A percentile compares a stretch with the other conserved stretches of the same genome.
Evolutionary conservation across 805 yeast genomes (phyloP).

Genomic region (Henningerozyma blattae): DNA sequence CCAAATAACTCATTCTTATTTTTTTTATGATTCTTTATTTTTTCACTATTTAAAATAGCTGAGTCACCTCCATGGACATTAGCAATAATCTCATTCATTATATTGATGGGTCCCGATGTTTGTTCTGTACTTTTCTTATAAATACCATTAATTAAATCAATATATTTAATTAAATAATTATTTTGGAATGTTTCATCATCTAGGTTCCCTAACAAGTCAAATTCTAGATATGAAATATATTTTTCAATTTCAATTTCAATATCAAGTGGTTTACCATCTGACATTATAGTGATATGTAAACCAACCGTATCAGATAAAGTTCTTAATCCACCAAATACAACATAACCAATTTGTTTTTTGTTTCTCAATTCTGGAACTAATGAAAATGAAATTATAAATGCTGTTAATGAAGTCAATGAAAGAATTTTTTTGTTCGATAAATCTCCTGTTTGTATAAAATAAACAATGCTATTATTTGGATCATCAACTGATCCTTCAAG

Average conservation of each 20-base stretch:
- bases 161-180: conserved; percentile 27
- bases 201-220: conserved; percentile 14
- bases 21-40: conserved; percentile 33
- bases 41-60: conserved; percentile 9
- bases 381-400: conserved; percentile 34
- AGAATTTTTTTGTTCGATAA: conserved; percentile 26
- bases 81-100: conserved; percentile 24
- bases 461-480: conserved; percentile 39
- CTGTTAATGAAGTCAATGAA: conserved; percentile 35
- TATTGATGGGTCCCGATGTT: conserved; percentile 25
- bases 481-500: conserved; percentile 31
- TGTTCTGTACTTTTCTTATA: conserved; percentile 4
- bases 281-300: conserved; percentile 43
- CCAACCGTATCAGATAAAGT: conserved; percentile 43
- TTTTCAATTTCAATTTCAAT: conserved; percentile 37
- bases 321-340: conserved; percentile 45
- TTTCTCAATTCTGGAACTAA: conserved; percentile 39
- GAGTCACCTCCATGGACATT: conserved; percentile 26
- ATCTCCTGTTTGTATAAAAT: conserved; percentile 46
- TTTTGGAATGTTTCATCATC: conserved; percentile 27
- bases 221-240: conserved; percentile 33
- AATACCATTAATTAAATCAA: conserved; percentile 13
- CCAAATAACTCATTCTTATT: conserved; percentile 39
- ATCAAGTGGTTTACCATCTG: conserved; percentile 32
- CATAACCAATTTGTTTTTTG: conserved; percentile 50